A percentile compares a stretch with the other conserved stretches of the same genome.
Conservation (phyloP, 257 asterid species). For the Petrea volubilis region DNA sequence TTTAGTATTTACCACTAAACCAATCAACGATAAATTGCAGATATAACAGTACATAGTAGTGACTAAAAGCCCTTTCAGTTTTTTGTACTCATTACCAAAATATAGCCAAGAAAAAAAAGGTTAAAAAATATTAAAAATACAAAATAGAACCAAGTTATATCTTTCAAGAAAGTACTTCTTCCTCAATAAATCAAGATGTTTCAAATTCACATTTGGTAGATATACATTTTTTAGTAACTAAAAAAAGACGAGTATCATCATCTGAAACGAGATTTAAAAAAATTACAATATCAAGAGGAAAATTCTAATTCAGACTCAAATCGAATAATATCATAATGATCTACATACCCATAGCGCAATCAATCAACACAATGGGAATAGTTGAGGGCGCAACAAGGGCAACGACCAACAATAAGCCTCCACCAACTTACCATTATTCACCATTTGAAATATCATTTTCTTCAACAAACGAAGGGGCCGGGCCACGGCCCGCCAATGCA, state of each 20-base stretch:
- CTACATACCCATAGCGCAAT: too few relatives aligned
- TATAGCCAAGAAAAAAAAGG: too few relatives aligned
- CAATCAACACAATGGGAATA: slow-evolving; percentile 56
- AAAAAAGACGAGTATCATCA: neutral
- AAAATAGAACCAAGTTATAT: neutral
- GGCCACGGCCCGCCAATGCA: slow-evolving; percentile 51
- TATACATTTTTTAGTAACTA: neutral
- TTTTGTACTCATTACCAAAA: too few relatives aligned
- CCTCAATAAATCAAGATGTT: neutral
- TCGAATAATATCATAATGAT: neutral
- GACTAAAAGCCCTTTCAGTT: neutral
- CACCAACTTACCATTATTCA: slow-evolving; percentile 35
- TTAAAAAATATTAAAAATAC: too few relatives aligned
- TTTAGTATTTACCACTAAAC: too few relatives aligned
- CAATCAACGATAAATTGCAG: too few relatives aligned
- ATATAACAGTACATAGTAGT: too few relatives aligned
- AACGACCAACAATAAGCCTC: slow-evolving; percentile 52
- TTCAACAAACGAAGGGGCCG: slow-evolving; percentile 48
- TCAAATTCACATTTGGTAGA: neutral
- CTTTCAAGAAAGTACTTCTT: neutral
- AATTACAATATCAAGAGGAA: neutral
- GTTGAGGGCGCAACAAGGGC: slow-evolving; percentile 56
- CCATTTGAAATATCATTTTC: slow-evolving; percentile 43
- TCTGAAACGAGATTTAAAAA: neutral
- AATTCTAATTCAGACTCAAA: neutral